Base-by-base conservation (phyloP, 2,329 filamentous ascomycete species). In the Neonectria punicea region DNA sequence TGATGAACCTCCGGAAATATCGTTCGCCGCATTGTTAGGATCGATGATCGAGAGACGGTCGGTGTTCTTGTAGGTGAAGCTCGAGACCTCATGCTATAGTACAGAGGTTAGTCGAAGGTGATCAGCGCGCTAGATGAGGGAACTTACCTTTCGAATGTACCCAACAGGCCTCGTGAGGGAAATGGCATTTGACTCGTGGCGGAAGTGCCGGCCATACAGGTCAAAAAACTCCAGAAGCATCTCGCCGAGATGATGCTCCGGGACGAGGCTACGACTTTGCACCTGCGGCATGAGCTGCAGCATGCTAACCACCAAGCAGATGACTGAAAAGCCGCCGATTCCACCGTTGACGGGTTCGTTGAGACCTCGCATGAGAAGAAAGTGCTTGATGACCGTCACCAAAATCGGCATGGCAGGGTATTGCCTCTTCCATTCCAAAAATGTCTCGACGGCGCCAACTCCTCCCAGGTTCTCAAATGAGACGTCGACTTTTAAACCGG, bases 391-490 rank as follows among this genome's bases (percentile, higher is more conserved):
- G 28, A 98, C 77, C 0, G 93, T 91, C 41, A 97, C 93, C 25
- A 99, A 83, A 44, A 93, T 88, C 0, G 93, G 92, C 93, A 98
- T 94, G 9, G 90, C 89, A 1, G 95, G 94, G 69, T 91, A 97
- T 58, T 90, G 83, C 14, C 83, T 73, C 78, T 92, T 94, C 96
- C 96, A 99, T 0, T 83, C 78, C 58, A 89, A 80, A 76, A 98
- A 97, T 0, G 93, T 98, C 18, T 89, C 82, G 74, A 96, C 91
- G 3, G 96, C 95, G 18, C 86, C 80, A 10, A 98, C 82, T 11
- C 96, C 96, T 46, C 92, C 93, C 39, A 90, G 80, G 75, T 98
- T 98, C 80, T 99, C 95, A 76, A 99, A 98, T 0, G 94, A 98
- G 13, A 99, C 87, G 76, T 99, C 96, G 13, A 98, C 92, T 71